Conservation (phyloP, 139 green algal species). For the Dunaliella sp. region DNA sequence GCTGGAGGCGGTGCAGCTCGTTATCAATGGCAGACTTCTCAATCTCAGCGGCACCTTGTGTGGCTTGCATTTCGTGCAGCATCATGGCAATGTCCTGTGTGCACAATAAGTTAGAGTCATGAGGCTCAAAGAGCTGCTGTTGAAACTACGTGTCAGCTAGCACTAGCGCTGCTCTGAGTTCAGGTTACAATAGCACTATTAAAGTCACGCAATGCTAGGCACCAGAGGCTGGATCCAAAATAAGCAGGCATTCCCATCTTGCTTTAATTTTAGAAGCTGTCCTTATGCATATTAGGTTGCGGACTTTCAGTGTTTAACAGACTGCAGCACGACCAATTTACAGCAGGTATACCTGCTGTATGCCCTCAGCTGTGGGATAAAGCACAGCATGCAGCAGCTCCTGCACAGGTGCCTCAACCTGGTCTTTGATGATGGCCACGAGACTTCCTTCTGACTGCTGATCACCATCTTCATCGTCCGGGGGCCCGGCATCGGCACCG, state of each 20-base stretch:
- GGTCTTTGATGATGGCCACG: neutral
- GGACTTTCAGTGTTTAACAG: too few relatives aligned
- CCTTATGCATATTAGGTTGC: too few relatives aligned
- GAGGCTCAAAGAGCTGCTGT: too few relatives aligned
- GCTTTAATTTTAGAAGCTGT: too few relatives aligned
- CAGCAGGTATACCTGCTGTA: neutral
- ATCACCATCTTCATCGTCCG: neutral
- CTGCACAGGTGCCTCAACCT: neutral
- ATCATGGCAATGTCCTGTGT: neutral
- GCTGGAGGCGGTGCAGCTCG: conserved; percentile 8
- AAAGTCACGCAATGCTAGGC: too few relatives aligned
- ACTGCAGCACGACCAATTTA: too few relatives aligned
- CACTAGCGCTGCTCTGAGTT: too few relatives aligned
- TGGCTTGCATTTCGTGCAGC: neutral
- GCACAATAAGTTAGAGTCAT: too few relatives aligned
- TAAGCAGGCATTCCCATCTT: too few relatives aligned
- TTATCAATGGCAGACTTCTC: neutral
- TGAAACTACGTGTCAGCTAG: too few relatives aligned
- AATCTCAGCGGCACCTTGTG: neutral
- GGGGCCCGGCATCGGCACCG: neutral
- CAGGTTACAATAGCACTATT: too few relatives aligned
- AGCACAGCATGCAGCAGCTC: neutral
- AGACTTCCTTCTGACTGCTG: neutral
- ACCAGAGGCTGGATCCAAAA: too few relatives aligned
- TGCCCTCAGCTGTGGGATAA: neutral